Percentiles rank a stretch among this genome's conserved stretches.
These are phyloP conservation scores for Entomortierella lignicola DNA, from an alignment of 192 early-diverging fungal genomes.

Conservation along the genomic window DNA sequence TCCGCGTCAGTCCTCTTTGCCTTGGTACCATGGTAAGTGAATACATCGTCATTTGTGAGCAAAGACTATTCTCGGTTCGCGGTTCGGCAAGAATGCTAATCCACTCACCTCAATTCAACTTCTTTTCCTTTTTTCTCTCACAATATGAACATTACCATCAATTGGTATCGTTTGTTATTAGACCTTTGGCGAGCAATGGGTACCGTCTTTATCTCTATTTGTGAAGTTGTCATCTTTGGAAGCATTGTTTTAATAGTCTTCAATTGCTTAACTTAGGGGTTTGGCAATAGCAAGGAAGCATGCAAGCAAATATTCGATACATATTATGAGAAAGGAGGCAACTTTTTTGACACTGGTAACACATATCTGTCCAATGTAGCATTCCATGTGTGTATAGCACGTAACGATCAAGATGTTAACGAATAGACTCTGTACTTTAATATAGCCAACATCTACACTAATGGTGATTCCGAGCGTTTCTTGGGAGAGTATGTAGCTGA, in stretches of 20 bases:
- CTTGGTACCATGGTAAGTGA: slow-evolving; percentile 58
- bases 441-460: slow-evolving; percentile 65
- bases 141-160: too few relatives aligned
- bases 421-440: neutral
- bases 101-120: neutral
- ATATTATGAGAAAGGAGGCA: slow-evolving; percentile 59
- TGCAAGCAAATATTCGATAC: slow-evolving; percentile 59
- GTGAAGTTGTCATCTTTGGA: too few relatives aligned
- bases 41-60: too few relatives aligned
- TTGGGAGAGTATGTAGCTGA: slow-evolving; percentile 64
- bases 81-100: neutral
- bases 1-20: slow-evolving; percentile 53
- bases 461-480: slow-evolving; percentile 66
- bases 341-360: slow-evolving; percentile 60
- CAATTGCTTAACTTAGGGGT: slow-evolving; percentile 47
- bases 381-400: neutral
- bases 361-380: neutral
- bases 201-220: slow-evolving; percentile 1
- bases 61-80: neutral
- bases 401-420: too few relatives aligned
- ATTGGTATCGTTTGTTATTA: slow-evolving; percentile 7
- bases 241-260: neutral
- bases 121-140: neutral
- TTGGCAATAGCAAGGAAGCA: slow-evolving; percentile 56
- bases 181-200: slow-evolving; percentile 56